Percentiles rank a stretch among this genome's conserved stretches.
phyloP scores from a whole-genome alignment of 495 filamentous ascomycete species.

The Collariella sp. region DNA sequence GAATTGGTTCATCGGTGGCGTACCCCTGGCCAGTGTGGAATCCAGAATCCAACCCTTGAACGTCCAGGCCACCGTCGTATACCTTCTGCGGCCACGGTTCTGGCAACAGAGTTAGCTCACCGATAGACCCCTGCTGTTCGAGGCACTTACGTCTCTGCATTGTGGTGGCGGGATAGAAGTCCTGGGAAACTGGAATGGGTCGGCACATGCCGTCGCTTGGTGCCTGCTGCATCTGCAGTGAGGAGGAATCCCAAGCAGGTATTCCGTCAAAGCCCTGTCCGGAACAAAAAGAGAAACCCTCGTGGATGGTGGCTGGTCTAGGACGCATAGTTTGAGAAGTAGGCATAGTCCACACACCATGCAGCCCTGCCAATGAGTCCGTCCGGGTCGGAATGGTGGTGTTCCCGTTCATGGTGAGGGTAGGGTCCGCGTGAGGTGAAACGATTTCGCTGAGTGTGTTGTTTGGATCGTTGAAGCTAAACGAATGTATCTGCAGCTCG shows the following conservation, averaged over 20 bases:
- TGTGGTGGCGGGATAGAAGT: conserved; percentile 43
- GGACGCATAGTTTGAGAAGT: conserved; percentile 37
- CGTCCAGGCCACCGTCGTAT: conserved; percentile 42
- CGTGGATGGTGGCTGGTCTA: conserved; percentile 49
- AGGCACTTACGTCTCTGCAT: conserved; percentile 43
- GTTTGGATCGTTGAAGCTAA: conserved; percentile 32
- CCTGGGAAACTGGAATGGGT: conserved; percentile 44
- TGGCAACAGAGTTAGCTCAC: conserved; percentile 29
- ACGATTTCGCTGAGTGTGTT: conserved; percentile 34
- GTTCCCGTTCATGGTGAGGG: conserved; percentile 36
- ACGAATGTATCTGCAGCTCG: conserved; percentile 36
- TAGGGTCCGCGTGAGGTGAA: conserved; percentile 28
- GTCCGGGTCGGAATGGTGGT: conserved; percentile 31
- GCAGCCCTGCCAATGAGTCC: conserved; percentile 31
- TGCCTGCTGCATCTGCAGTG: conserved; percentile 41
- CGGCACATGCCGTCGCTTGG: conserved; percentile 42
- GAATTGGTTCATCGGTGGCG: conserved; percentile 48
- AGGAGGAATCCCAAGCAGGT: conserved; percentile 48
- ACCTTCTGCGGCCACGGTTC: conserved; percentile 44
- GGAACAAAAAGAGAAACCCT: conserved; percentile 51
- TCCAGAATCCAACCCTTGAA: conserved; percentile 40
- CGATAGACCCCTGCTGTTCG: conserved; percentile 8
- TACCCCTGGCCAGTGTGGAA: conserved; percentile 46
- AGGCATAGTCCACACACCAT: conserved; percentile 39
- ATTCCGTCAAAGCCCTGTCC: conserved; percentile 41